Evolutionary conservation across 169 alveolate species (phyloP).

Genomic region (Cryptosporidium sp.): DNA sequence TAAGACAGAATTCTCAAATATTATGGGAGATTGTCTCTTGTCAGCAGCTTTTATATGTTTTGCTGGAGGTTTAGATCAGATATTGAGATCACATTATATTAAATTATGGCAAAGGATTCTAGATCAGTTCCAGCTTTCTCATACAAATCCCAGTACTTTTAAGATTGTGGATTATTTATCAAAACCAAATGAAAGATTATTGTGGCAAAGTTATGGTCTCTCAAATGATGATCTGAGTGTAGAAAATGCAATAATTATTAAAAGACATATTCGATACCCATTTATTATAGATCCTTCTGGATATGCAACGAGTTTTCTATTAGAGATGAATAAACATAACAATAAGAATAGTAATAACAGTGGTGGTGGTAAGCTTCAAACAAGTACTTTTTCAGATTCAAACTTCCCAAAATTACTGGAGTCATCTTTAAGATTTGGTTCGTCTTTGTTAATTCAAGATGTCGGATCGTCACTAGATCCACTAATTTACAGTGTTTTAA

Average conservation of each 20-base stretch:
- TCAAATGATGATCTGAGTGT: constrained; percentile 97
- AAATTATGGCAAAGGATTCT: constrained; percentile 80
- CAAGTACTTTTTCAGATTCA: constrained; percentile 83
- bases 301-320: constrained; percentile 88
- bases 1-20: constrained; percentile 84
- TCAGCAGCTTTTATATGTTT: constrained; percentile 92
- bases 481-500: constrained; percentile 92
- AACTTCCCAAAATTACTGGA: constrained; percentile 92
- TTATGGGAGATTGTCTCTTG: constrained; percentile 94
- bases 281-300: constrained; percentile 97
- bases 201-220: constrained; percentile 88
- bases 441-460: constrained; percentile 94
- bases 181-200: constrained; percentile 92
- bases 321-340: constrained; percentile 25
- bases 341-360: not conserved
- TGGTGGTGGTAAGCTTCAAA: constrained; percentile 14
- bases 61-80: constrained; percentile 69
- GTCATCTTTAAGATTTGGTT: constrained; percentile 94
- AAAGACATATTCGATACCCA: constrained; percentile 93
- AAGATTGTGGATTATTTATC: constrained; percentile 92
- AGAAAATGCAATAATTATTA: constrained; percentile 94
- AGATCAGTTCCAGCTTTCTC: constrained; percentile 79
- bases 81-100: constrained; percentile 15
- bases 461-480: constrained; percentile 91
- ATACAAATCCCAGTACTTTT: constrained; percentile 89